Percentiles rank a stretch among this genome's conserved stretches.
Evolutionary conservation across 2,329 filamentous ascomycete species (phyloP).

Genomic region (Colletotrichum gigasporum): DNA sequence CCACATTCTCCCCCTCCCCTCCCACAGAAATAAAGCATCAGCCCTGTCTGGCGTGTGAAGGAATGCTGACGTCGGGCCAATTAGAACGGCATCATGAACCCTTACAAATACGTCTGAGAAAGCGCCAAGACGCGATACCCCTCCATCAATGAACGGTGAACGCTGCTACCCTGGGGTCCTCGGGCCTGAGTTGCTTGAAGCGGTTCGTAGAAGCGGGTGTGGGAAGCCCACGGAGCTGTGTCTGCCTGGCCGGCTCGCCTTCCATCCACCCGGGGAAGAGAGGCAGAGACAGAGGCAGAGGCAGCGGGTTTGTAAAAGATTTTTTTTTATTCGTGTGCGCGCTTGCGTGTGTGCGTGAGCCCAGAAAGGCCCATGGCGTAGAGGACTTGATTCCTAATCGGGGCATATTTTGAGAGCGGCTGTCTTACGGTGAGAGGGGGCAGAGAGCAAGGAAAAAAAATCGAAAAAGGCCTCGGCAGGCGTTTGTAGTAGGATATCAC

Average conservation of each 20-base stretch:
- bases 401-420: slow-evolving; percentile 19
- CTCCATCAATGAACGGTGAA: neutral
- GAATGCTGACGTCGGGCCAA: slow-evolving; percentile 29
- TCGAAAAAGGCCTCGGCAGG: slow-evolving; percentile 13
- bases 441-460: neutral
- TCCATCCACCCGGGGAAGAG: neutral
- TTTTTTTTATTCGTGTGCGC: too few relatives aligned
- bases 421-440: slow-evolving; percentile 4
- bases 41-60: slow-evolving; percentile 27
- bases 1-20: slow-evolving; percentile 4
- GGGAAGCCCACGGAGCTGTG: neutral
- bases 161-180: neutral
- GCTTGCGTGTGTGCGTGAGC: too few relatives aligned
- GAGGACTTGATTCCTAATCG: slow-evolving; percentile 11
- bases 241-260: slow-evolving; percentile 2
- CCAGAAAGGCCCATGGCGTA: neutral
- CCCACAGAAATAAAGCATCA: neutral
- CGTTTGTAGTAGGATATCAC: slow-evolving; percentile 9
- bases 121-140: slow-evolving; percentile 21
- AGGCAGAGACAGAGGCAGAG: neutral
- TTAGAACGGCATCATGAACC: slow-evolving; percentile 98
- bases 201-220: slow-evolving; percentile 1
- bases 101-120: slow-evolving; percentile 89
- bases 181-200: slow-evolving; percentile 6
- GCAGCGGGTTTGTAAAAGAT: neutral